Evolutionary conservation across 306 rosid genomes (phyloP), one percentile per base, ranked within the genome.

Genomic region (Myrica gale): DNA sequence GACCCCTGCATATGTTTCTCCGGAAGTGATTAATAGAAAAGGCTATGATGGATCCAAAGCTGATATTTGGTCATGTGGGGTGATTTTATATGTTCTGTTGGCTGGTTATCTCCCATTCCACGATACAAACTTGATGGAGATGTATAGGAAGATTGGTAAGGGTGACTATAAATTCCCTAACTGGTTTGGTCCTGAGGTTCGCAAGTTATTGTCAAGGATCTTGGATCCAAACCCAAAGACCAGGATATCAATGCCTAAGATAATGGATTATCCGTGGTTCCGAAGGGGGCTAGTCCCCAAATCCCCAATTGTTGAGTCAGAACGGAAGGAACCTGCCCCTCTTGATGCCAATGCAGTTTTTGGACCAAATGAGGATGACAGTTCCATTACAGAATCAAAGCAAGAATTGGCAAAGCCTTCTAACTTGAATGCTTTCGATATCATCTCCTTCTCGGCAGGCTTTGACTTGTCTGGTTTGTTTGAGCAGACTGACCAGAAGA

Each of bases 1-100:
- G 52, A 96, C 99, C 12, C 99, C 98, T 69, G 94, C 99, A 15
- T 96, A 96, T 61, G 98, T 92, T 79, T 87, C 98, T 69, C 97
- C 99, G 4, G 99, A 96, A 86, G 91, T 96, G 63, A 92, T 96
- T 54, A 88, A 75, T 85, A 79, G 99, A 83, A 89, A 69, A 72
- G 99, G 98, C 41, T 96, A 96, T 61, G 98, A 92, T 72, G 99
- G 99, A 42, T 5, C 75, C 67, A 96, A 92, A 86, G 92, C 99
- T 61, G 99, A 96, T 85, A 88, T 92, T 73, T 96, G 99, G 99
- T 96, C 99, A 1, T 92, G 97, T 46, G 99, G 99, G 70, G 99
- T 96, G 85, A 79, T 96, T 84, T 83, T 96, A 81, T 96, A 37
- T 71, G 99, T 88, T 84, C 89, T 96, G 1, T 79, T 96, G 85